Base-by-base conservation (phyloP, 2,329 filamentous ascomycete species). In the Trichoderma asperellum region DNA sequence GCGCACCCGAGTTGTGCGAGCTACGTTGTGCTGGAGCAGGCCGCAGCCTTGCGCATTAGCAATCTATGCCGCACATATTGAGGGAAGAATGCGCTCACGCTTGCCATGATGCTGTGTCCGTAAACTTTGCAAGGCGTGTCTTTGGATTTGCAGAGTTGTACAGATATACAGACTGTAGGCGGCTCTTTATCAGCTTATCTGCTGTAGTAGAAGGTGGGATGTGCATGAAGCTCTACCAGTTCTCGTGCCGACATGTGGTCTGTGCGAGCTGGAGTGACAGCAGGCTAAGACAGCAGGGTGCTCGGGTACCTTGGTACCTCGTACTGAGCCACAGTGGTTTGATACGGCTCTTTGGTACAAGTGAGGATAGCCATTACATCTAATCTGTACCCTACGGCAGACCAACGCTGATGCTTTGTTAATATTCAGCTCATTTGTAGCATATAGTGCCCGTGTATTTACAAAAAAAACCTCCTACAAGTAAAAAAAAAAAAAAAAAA, bases 21-120 rank as follows among this genome's bases (percentile, higher is more conserved):
- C 88, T 79, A 96, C 87, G 77, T 93, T 93, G 86, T 97, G 94
- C 93, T 97, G 68, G 68, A 43, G 14, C 29, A 10, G 24, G 32
- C 32, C 21, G 40, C 43, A 29, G 63, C 63, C 63, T 59, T 56
- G 63, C 27, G 29, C 5, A 34, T 67, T 59, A 67, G 63, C 63
- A 58, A 49, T 52, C 47, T 18, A 18, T 32, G 35, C 0, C n/a
- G 27, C 12, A 12, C 12, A 16, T 2, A 14, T n/a, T 2, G 16
- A 27, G 10, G 55, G 34, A 10, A 21, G 7, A 16, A 18, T 10
- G 16, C 7, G 5, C 63, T 59, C 37, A 67, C 63, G 55, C 63
- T 67, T n/a, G 55, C 63, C 63, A 67, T 67, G 29, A n/a, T 66
- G 16, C 1, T 16, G 29, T 8, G 5, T 6, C 29, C 47, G 10